Evolutionary conservation across 495 filamentous ascomycete genomes (phyloP).

Genomic region (Aspergillus campestris): DNA sequence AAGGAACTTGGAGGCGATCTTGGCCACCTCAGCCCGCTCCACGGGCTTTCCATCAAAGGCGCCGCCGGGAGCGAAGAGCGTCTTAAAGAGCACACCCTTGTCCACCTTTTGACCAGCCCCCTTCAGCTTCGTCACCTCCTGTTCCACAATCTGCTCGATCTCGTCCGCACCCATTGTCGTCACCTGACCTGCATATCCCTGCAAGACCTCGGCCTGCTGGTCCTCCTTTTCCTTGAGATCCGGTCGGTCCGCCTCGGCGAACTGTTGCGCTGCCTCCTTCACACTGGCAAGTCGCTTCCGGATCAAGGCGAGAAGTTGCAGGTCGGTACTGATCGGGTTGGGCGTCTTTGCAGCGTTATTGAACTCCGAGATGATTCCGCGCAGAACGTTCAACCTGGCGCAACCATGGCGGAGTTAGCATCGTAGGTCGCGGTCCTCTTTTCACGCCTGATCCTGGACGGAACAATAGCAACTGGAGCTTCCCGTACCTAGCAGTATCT

Average conservation of each 20-base stretch:
- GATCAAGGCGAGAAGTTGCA: conserved; percentile 50
- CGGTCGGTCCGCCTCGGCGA: conserved; percentile 37
- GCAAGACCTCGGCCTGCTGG: conserved; percentile 43
- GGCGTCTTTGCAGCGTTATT: conserved; percentile 55
- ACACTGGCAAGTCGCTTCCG: conserved; percentile 43
- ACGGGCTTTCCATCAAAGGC: conserved; percentile 46
- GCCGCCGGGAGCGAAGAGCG: conserved; percentile 38
- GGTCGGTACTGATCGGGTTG: conserved; percentile 49
- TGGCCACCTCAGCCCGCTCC: conserved; percentile 40
- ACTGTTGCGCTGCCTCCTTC: conserved; percentile 44
- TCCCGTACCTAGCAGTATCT: conserved; percentile 41
- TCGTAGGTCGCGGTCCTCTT: background rate
- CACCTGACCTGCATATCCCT: conserved; percentile 49
- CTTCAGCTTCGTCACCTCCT: conserved; percentile 36
- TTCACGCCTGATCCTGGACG: background rate
- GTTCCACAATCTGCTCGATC: conserved; percentile 35
- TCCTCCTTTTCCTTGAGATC: conserved; percentile 54
- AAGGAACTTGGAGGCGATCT: conserved; percentile 31
- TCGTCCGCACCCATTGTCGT: conserved; percentile 42
- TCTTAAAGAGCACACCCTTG: conserved; percentile 39
- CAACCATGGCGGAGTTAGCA: too few species aligned
- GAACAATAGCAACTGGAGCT: background rate
- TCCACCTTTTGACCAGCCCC: conserved; percentile 33
- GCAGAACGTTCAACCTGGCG: conserved; percentile 47
- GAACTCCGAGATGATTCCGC: conserved; percentile 51